Conservation (phyloP, 1,284 basidiomycete genomes). For the Leccinum fallax region DNA sequence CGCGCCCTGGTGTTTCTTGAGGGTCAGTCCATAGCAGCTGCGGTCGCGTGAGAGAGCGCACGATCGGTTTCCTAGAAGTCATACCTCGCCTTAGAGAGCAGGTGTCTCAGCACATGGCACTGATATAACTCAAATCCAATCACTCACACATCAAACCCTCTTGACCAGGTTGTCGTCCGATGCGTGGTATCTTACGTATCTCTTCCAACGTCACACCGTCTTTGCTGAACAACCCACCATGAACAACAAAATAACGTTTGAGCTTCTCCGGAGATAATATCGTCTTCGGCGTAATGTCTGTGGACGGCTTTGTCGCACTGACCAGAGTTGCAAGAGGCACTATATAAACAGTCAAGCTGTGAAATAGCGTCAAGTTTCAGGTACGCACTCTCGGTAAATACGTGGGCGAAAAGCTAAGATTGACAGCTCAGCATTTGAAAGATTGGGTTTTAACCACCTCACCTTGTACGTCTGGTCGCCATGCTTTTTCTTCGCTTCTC, state of each 20-base stretch:
- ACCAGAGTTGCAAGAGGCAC: conserved; percentile 92
- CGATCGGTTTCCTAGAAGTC: conserved; percentile 3
- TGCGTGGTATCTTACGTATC: conserved; percentile 84
- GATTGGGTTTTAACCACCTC: conserved; percentile 6
- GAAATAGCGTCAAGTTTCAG: neutral
- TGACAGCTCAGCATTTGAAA: conserved; percentile 14
- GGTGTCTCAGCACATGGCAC: conserved; percentile 8
- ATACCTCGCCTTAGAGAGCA: conserved; percentile 55
- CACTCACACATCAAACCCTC: conserved; percentile 92
- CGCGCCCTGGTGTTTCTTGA: conserved; percentile 87
- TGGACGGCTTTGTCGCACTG: conserved; percentile 67
- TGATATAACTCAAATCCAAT: conserved; percentile 2
- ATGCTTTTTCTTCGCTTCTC: conserved; percentile 95
- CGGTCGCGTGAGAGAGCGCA: conserved; percentile 13
- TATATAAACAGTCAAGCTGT: conserved; percentile 34
- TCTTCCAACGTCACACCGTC: conserved; percentile 94
- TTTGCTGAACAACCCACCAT: conserved; percentile 95
- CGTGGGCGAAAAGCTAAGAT: conserved; percentile 82
- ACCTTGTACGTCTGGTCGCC: conserved; percentile 91
- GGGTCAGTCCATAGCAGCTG: conserved; percentile 94
- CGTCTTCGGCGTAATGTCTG: conserved; percentile 41
- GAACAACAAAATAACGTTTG: conserved; percentile 95
- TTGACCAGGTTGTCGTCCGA: conserved; percentile 91
- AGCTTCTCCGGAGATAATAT: conserved; percentile 84
- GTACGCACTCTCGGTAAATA: conserved; percentile 82